A percentile compares a stretch with the other conserved stretches of the same genome.
Evolutionary conservation across 257 asterid species (phyloP).

Genomic region (Fraxinus pennsylvanica): DNA sequence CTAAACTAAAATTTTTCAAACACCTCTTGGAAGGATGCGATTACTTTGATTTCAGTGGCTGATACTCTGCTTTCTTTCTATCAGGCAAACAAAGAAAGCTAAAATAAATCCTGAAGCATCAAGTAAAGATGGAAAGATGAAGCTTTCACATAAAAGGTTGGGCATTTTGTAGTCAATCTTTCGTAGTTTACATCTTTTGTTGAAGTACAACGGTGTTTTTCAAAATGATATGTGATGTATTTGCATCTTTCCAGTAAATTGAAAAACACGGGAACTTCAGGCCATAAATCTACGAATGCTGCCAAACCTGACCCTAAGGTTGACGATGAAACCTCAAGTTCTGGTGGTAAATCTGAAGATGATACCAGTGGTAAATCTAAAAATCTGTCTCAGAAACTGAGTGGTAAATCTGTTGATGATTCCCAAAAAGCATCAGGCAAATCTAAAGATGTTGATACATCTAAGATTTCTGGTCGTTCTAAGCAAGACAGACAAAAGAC

Average conservation of each 20-base stretch:
- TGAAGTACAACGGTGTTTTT: neutral
- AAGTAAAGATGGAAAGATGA: constrained; percentile 52
- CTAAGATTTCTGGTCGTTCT: constrained; percentile 46
- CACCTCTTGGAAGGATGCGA: neutral
- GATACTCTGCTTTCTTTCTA: constrained; percentile 25
- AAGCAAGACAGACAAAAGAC: constrained; percentile 47
- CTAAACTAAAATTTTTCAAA: neutral
- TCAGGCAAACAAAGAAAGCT: constrained; percentile 68
- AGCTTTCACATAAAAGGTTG: constrained; percentile 60
- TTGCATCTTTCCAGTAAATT: constrained; percentile 46
- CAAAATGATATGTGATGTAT: constrained; percentile 30
- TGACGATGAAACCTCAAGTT: constrained; percentile 41
- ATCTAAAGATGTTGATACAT: constrained; percentile 50
- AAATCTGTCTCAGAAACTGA: constrained; percentile 18
- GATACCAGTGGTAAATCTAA: constrained; percentile 36
- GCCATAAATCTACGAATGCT: constrained; percentile 49
- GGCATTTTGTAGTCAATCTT: constrained; percentile 19
- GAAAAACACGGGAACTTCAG: constrained; percentile 51
- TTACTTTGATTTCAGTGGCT: constrained; percentile 19
- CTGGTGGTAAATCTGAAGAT: constrained; percentile 48
- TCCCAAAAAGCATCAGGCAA: constrained; percentile 48
- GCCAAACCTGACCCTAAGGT: constrained; percentile 42
- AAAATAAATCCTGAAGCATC: constrained; percentile 45
- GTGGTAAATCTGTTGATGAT: constrained; percentile 42
- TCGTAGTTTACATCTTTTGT: neutral